These are phyloP conservation scores for Pleurotus sapidus DNA, from an alignment of 768 basidiomycete genomes.

Conservation along the genomic window DNA sequence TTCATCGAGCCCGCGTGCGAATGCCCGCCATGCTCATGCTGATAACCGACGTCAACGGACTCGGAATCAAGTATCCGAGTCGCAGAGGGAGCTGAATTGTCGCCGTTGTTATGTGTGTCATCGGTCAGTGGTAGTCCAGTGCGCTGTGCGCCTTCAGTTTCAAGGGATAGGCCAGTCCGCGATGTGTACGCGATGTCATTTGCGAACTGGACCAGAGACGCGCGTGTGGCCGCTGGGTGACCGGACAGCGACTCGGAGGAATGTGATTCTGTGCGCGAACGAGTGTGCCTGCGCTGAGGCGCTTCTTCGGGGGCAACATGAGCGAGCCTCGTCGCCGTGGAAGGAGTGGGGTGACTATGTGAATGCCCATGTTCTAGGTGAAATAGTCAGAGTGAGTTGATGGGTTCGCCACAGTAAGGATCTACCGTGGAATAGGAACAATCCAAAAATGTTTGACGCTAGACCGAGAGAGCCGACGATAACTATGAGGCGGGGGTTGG, in stretches of 20 bases:
- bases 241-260: slow-evolving; percentile 60
- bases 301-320: slow-evolving; percentile 30
- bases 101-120: too few species aligned
- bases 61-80: slow-evolving; percentile 16
- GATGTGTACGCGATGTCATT: slow-evolving; percentile 67
- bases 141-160: background rate
- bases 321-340: slow-evolving; percentile 36
- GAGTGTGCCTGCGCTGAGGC: slow-evolving; percentile 24
- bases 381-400: background rate
- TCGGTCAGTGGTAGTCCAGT: background rate
- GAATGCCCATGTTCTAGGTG: slow-evolving; percentile 64
- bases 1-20: slow-evolving; percentile 83
- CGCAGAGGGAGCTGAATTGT: too few species aligned
- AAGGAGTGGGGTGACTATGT: slow-evolving; percentile 48
- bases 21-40: slow-evolving; percentile 22
- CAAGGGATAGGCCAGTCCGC: background rate
- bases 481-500: slow-evolving; percentile 84
- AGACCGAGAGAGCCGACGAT: slow-evolving; percentile 88
- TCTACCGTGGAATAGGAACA: slow-evolving; percentile 94
- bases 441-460: slow-evolving; percentile 86
- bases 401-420: background rate
- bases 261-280: slow-evolving; percentile 37
- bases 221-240: slow-evolving; percentile 73
- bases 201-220: slow-evolving; percentile 80
- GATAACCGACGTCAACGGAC: background rate